Evolutionary conservation across 108 stramenopile species (phyloP).

Genomic region (Nannochloropsis granulata): DNA sequence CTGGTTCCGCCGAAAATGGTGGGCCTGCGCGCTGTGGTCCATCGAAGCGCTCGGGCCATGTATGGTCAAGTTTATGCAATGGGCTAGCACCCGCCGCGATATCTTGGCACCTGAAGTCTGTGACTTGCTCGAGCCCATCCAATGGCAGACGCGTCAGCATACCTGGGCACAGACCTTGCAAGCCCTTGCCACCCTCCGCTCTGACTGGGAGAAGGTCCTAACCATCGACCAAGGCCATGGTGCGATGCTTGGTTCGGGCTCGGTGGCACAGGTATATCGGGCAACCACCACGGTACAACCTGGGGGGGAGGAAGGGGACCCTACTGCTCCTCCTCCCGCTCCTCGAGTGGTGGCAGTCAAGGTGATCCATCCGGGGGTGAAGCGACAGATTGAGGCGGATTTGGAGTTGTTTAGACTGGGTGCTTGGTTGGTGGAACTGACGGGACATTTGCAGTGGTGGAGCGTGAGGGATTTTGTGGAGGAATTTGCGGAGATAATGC

Average conservation of each 20-base stretch:
- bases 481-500: not conserved
- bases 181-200: not conserved
- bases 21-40: not conserved
- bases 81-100: constrained; percentile 10
- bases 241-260: constrained; percentile 2
- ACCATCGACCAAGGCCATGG: not conserved
- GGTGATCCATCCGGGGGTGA: constrained; percentile 1
- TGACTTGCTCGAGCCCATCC: not conserved
- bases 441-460: not conserved
- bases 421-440: not conserved
- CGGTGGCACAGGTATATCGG: constrained; percentile 1
- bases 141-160: not conserved
- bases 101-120: constrained; percentile 1
- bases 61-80: constrained; percentile 8
- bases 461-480: not conserved
- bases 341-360: constrained; percentile 2
- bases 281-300: not conserved
- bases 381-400: constrained; percentile 4
- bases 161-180: not conserved
- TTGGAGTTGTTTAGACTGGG: not conserved
- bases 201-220: constrained; percentile 1
- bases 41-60: constrained; percentile 3
- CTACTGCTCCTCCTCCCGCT: not conserved
- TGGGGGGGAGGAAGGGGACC: not conserved
- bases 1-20: not conserved